These are phyloP conservation scores for Russula emetica DNA, from an alignment of 768 basidiomycete genomes.

Conservation along the genomic window DNA sequence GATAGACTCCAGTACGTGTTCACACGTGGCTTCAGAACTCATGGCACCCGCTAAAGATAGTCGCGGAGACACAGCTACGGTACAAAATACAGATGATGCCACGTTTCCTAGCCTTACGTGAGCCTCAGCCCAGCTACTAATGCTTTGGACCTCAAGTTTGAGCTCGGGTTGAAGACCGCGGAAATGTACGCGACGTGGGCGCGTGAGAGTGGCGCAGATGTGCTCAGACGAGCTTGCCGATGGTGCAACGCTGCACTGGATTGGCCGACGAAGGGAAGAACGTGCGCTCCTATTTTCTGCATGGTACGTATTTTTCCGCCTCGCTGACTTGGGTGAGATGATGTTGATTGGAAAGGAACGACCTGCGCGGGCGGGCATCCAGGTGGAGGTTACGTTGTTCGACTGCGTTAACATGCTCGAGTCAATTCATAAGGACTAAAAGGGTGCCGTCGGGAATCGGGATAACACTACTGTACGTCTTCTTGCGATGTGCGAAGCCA, in stretches of 20 bases:
- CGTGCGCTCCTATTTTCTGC: constrained; percentile 7
- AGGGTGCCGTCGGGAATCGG: no score
- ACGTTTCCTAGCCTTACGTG: not conserved
- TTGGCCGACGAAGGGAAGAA: constrained; percentile 2
- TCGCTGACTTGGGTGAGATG: not conserved
- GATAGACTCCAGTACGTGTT: not conserved
- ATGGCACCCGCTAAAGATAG: not conserved
- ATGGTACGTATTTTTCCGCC: not conserved
- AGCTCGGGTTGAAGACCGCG: no score
- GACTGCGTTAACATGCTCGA: not conserved
- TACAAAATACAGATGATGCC: not conserved
- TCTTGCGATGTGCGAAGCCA: not conserved
- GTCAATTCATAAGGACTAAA: constrained; percentile 11
- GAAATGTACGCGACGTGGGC: no score
- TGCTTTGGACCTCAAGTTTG: no score
- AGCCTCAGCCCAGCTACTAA: no score
- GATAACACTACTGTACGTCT: no score
- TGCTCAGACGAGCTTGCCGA: no score
- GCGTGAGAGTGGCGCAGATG: no score
- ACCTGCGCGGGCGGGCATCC: not conserved
- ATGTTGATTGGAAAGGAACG: not conserved
- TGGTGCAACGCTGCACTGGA: no score
- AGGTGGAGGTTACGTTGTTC: constrained; percentile 17
- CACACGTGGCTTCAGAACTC: not conserved
- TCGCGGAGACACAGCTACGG: no score